Conservation (phyloP, 805 yeast genomes). For the Myxozyma vanderwaltii region DNA sequence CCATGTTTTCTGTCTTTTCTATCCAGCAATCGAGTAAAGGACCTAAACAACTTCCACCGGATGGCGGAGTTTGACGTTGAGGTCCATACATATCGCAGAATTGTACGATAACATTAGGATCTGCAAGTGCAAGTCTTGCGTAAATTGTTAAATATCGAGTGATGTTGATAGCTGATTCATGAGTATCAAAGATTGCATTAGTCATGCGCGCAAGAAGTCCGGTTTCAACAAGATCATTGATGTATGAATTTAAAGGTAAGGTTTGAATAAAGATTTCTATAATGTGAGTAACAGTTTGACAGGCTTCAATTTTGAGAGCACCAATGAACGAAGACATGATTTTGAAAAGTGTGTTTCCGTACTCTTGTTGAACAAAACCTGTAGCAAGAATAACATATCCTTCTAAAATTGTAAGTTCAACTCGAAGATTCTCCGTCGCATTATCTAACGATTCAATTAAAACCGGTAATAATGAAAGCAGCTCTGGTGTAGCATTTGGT, state of each 20-base stretch:
- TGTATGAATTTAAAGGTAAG: constrained; percentile 28
- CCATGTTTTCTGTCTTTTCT: constrained; percentile 52
- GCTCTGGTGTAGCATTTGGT: constrained; percentile 49
- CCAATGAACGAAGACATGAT: constrained; percentile 29
- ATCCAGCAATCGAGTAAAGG: constrained; percentile 41
- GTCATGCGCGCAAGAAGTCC: constrained; percentile 39
- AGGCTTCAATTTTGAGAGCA: constrained; percentile 26
- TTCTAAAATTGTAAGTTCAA: constrained; percentile 41
- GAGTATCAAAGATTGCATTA: constrained; percentile 40
- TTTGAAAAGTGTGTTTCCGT: constrained; percentile 34
- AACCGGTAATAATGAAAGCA: constrained; percentile 53
- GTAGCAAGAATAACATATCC: constrained; percentile 43
- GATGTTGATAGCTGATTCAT: constrained; percentile 41
- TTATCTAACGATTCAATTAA: constrained; percentile 61
- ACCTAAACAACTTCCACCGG: constrained; percentile 13
- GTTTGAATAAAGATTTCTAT: constrained; percentile 31
- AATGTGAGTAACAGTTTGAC: constrained; percentile 28
- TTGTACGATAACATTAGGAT: constrained; percentile 32
- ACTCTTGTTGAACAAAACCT: constrained; percentile 34
- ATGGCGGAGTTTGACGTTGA: not conserved
- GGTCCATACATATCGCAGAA: constrained; percentile 28
- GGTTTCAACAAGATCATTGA: constrained; percentile 38
- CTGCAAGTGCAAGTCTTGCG: constrained; percentile 37
- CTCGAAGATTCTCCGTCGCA: constrained; percentile 53
- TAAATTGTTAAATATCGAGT: constrained; percentile 36